phyloP scores from a whole-genome alignment of 768 basidiomycete species.

The Strobilomyces dryophilus region DNA sequence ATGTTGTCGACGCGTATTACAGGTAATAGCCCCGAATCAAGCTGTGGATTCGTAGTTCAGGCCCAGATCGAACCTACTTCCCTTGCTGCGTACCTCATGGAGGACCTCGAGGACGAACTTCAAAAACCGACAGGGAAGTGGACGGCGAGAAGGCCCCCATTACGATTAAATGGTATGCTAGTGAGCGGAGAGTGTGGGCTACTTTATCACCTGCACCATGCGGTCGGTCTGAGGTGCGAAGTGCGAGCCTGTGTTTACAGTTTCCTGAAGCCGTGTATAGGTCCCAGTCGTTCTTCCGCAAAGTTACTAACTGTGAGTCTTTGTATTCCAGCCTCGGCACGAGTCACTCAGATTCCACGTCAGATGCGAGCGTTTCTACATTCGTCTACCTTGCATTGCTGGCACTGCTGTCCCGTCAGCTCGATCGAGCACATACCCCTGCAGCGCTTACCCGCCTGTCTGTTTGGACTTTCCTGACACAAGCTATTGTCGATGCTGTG shows the following conservation, averaged over 20 bases:
- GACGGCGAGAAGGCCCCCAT: conserved; percentile 52
- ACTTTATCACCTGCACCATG: conserved; percentile 59
- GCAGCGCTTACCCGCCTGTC: conserved; percentile 76
- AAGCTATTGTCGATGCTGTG: conserved; percentile 76
- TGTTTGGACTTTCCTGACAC: conserved; percentile 76
- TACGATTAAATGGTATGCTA: conserved; percentile 60
- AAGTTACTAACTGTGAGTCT: conserved; percentile 60
- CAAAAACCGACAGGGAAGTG: conserved; percentile 69
- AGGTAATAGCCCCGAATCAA: conserved; percentile 46
- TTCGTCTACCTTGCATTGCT: conserved; percentile 66
- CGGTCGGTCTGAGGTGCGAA: conserved; percentile 64
- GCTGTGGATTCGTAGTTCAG: conserved; percentile 64
- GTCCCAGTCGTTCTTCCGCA: conserved; percentile 65
- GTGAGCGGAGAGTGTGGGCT: conserved; percentile 81
- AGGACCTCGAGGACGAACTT: conserved; percentile 69
- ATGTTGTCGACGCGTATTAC: neutral
- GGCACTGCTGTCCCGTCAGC: conserved; percentile 68
- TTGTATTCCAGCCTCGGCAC: neutral
- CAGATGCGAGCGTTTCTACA: conserved; percentile 72
- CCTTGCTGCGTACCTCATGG: conserved; percentile 53
- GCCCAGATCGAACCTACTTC: conserved; percentile 57
- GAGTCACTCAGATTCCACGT: conserved; percentile 3
- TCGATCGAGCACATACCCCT: conserved; percentile 70
- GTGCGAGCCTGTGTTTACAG: neutral
- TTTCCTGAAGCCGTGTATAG: conserved; percentile 26